Conservation (phyloP, 1,284 basidiomycete species). For the Sporisorium graminicola region DNA sequence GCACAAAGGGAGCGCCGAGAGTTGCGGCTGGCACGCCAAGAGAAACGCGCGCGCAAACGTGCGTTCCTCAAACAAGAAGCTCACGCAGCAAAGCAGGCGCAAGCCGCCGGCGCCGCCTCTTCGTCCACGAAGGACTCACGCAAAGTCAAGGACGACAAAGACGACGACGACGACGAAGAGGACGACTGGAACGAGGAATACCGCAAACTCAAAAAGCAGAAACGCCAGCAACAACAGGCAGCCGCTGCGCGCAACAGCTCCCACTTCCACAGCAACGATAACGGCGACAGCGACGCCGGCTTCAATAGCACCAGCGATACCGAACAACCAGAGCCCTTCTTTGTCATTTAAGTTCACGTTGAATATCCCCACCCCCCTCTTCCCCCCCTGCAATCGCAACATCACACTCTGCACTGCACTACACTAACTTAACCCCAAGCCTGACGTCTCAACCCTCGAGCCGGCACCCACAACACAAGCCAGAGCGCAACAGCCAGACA, state of each 20-base stretch:
- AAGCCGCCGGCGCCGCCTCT: not conserved
- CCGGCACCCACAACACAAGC: not conserved
- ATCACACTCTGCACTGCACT: not conserved
- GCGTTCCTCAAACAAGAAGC: slow-evolving; percentile 37
- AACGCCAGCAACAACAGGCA: slow-evolving; percentile 24
- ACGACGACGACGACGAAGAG: slow-evolving; percentile 10
- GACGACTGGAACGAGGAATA: slow-evolving; percentile 58
- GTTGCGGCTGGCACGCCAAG: slow-evolving; percentile 18
- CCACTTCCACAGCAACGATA: slow-evolving; percentile 6
- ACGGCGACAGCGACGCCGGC: not conserved
- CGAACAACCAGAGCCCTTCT: slow-evolving; percentile 32
- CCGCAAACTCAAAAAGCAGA: slow-evolving; percentile 53
- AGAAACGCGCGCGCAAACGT: slow-evolving; percentile 55
- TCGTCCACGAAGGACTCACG: not conserved
- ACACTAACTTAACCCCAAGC: not conserved
- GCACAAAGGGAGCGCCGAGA: slow-evolving; percentile 49
- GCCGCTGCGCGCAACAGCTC: not conserved
- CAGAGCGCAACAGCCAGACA: not conserved
- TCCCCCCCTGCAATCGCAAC: not conserved
- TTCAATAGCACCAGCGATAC: not conserved
- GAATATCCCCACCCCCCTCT: too few relatives aligned
- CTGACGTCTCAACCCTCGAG: too few relatives aligned
- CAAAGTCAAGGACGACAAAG: not conserved
- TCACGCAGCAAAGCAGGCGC: not conserved
- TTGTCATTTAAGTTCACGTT: slow-evolving; percentile 24